Percentiles rank a stretch among this genome's conserved stretches.
Conservation (phyloP, 495 filamentous ascomycete genomes). For the Tetracladium marchalianum region DNA sequence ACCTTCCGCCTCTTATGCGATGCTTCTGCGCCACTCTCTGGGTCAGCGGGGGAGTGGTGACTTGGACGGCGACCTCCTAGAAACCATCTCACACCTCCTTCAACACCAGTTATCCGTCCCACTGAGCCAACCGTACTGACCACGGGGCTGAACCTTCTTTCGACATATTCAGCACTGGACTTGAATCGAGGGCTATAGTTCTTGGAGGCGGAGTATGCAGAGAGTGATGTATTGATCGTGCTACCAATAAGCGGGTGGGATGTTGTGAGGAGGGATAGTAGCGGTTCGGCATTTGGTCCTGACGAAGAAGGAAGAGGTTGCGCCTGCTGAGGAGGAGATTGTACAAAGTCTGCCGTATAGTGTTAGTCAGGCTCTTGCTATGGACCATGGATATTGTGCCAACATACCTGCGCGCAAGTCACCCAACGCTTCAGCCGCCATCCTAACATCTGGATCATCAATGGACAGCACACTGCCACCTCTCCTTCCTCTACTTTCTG, state of each 20-base stretch:
- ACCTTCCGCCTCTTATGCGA: constrained; percentile 58
- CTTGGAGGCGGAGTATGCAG: constrained; percentile 74
- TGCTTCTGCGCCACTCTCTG: constrained; percentile 32
- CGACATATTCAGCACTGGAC: constrained; percentile 74
- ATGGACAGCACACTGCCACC: constrained; percentile 48
- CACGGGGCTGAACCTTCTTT: constrained; percentile 72
- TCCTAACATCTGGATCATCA: constrained; percentile 71
- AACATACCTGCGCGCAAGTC: constrained; percentile 69
- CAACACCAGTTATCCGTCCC: constrained; percentile 71
- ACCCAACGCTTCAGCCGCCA: constrained; percentile 78
- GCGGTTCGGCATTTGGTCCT: constrained; percentile 50
- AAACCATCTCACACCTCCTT: constrained; percentile 72
- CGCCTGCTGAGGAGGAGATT: constrained; percentile 40
- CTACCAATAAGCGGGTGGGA: constrained; percentile 70
- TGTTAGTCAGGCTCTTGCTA: constrained; percentile 11
- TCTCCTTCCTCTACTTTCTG: constrained; percentile 18
- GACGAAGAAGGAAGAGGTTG: constrained; percentile 22
- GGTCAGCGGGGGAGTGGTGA: constrained; percentile 28
- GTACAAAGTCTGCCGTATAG: constrained; percentile 37
- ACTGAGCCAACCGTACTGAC: constrained; percentile 75
- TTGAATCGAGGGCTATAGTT: constrained; percentile 80
- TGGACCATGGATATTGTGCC: not conserved
- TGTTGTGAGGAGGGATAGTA: constrained; percentile 69
- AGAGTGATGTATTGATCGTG: constrained; percentile 70
- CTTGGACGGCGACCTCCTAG: constrained; percentile 37